phyloP scores from a whole-genome alignment of 164 flowering plant species.

The Buxus sempervirens region DNA sequence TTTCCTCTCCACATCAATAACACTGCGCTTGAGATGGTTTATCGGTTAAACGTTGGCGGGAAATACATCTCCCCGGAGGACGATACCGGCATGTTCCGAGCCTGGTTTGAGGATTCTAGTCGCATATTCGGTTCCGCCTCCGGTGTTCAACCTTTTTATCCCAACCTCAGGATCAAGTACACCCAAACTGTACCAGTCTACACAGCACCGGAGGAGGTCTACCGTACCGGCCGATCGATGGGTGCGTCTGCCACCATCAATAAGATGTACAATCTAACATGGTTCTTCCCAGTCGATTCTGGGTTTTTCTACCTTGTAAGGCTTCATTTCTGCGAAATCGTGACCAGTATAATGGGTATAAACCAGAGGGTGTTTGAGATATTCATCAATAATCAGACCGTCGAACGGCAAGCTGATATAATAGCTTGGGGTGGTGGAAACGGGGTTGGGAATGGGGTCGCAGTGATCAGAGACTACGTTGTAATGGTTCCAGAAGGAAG shows the following conservation, averaged over 20 bases:
- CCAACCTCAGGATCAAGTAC: not conserved
- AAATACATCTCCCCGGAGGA: not conserved
- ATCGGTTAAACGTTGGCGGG: slow-evolving; percentile 25
- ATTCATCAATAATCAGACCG: slow-evolving; percentile 4
- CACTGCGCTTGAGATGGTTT: not conserved
- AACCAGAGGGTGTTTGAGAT: slow-evolving; percentile 8
- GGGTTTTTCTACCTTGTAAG: slow-evolving; percentile 10
- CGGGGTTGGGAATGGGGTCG: not conserved
- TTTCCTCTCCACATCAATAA: too few species aligned
- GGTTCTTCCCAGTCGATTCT: slow-evolving; percentile 20
- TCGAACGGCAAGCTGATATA: slow-evolving; percentile 2
- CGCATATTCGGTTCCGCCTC: not conserved
- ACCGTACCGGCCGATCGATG: slow-evolving; percentile 10
- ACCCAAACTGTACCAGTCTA: slow-evolving; percentile 3
- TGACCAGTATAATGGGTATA: not conserved
- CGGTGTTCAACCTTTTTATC: not conserved
- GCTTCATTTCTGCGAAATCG: too few species aligned
- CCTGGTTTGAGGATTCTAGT: slow-evolving; percentile 12
- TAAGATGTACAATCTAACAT: slow-evolving; percentile 6
- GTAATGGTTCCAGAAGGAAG: slow-evolving; percentile 1
- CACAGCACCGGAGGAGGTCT: slow-evolving; percentile 16
- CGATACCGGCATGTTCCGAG: slow-evolving; percentile 21
- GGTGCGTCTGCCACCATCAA: not conserved
- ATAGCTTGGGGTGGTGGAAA: slow-evolving; percentile 7
- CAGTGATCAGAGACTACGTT: slow-evolving; percentile 9